A percentile compares a stretch with the other conserved stretches of the same genome.
phyloP scores from a whole-genome alignment of 495 filamentous ascomycete genomes.

The Penicillium riverlandense region DNA sequence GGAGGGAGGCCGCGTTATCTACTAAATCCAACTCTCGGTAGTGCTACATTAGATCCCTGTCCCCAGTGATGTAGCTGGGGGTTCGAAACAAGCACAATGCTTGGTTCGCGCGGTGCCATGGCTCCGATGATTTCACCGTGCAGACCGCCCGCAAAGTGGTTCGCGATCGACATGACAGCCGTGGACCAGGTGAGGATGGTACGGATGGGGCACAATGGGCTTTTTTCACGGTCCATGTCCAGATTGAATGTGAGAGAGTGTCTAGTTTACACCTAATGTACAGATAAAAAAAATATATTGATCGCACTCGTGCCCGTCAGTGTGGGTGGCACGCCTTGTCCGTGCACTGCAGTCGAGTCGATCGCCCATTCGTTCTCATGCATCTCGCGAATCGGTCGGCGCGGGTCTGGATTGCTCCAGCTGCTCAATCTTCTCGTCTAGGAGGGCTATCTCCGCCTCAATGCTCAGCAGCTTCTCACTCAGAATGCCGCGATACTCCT shows the following conservation, averaged over 20 bases:
- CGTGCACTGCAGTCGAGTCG: constrained; percentile 10
- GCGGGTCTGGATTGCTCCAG: constrained; percentile 26
- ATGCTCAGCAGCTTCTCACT: constrained; percentile 70
- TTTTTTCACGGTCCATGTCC: no score
- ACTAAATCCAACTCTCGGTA: no score
- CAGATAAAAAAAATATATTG: not conserved
- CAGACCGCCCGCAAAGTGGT: constrained; percentile 4
- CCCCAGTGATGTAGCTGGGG: no score
- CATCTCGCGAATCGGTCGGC: constrained; percentile 2
- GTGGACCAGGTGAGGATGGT: no score
- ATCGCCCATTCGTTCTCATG: constrained; percentile 1
- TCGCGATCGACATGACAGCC: constrained; percentile 12
- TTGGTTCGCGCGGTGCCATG: not conserved
- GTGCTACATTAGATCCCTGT: no score
- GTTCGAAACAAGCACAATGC: not conserved
- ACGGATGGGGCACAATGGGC: no score
- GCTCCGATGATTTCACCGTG: constrained; percentile 14
- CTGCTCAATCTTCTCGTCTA: constrained; percentile 74
- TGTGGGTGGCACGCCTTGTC: constrained; percentile 1
- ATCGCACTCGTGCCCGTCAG: not conserved
- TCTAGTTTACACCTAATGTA: constrained; percentile 2
- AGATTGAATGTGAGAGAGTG: not conserved
- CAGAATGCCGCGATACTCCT: constrained; percentile 71
- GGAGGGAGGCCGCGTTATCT: no score
- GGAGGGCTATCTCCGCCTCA: constrained; percentile 76